These are phyloP conservation scores for Onygenales sp. DNA, from an alignment of 2,329 filamentous ascomycete genomes.

Conservation along the genomic window DNA sequence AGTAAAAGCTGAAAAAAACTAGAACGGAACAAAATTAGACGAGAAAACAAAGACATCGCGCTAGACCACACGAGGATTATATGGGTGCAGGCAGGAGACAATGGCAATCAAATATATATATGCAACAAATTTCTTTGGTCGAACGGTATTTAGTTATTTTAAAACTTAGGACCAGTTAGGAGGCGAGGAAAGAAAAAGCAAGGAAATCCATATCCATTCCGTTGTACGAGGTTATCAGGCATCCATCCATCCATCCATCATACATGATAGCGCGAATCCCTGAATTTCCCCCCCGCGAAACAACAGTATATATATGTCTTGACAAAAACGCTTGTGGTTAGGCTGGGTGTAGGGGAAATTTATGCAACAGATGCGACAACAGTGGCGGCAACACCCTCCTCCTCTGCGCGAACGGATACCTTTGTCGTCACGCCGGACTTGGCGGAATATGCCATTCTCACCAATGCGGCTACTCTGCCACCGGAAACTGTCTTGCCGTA, in stretches of 20 bases:
- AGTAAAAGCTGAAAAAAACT: slow-evolving; percentile 4
- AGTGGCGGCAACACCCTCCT: slow-evolving; percentile 78
- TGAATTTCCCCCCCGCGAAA: too few relatives aligned
- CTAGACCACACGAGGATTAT: not conserved
- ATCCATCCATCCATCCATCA: too few relatives aligned
- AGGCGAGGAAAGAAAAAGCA: too few relatives aligned
- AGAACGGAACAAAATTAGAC: not conserved
- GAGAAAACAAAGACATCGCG: not conserved
- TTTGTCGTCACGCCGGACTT: slow-evolving; percentile 95
- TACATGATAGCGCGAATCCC: too few relatives aligned
- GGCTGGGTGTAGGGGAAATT: slow-evolving; percentile 16
- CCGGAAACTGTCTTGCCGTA: slow-evolving; percentile 91
- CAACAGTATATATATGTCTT: too few relatives aligned
- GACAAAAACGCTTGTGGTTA: too few relatives aligned
- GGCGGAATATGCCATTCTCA: slow-evolving; percentile 88
- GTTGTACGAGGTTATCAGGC: too few relatives aligned
- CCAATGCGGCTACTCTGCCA: slow-evolving; percentile 74
- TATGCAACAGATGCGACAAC: slow-evolving; percentile 78
- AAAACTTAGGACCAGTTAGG: too few relatives aligned
- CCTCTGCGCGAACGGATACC: slow-evolving; percentile 83
- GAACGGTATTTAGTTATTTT: too few relatives aligned
- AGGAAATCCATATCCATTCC: too few relatives aligned
- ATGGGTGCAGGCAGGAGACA: not conserved
- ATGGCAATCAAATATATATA: not conserved
- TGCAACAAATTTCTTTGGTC: too few relatives aligned